Percentiles rank a stretch among this genome's conserved stretches.
Evolutionary conservation across 305 asterid genomes (phyloP).

Genomic region (Salvia sclarea): DNA sequence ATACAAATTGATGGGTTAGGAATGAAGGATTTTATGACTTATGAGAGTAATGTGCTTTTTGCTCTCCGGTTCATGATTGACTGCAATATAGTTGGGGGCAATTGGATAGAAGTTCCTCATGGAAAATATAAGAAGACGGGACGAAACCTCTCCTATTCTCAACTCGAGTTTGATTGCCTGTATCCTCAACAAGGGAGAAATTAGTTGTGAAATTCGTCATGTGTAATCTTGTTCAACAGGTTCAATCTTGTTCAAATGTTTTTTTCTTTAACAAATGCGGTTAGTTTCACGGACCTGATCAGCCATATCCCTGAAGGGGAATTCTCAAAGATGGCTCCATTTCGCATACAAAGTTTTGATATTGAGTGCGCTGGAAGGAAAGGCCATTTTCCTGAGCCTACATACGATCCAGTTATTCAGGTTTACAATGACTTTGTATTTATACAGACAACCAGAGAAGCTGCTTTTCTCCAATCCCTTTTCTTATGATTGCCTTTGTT

Average conservation of each 20-base stretch:
- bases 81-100: constrained; percentile 90
- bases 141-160: constrained; percentile 68
- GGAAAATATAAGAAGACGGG: constrained; percentile 75
- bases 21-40: constrained; percentile 79
- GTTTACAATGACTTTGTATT: constrained; percentile 31
- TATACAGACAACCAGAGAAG: constrained; percentile 16
- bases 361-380: constrained; percentile 99
- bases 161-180: constrained; percentile 94
- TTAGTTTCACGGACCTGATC: constrained; percentile 77
- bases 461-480: constrained; percentile 29
- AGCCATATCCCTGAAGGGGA: constrained; percentile 97
- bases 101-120: constrained; percentile 91
- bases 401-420: constrained; percentile 98
- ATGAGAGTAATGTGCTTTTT: constrained; percentile 93
- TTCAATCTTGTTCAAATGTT: constrained; percentile 21
- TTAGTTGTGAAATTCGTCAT: constrained; percentile 4
- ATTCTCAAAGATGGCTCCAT: constrained; percentile 98
- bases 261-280: constrained; percentile 47
- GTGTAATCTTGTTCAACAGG: constrained; percentile 12
- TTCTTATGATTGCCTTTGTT: constrained; percentile 12
- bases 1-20: constrained; percentile 93
- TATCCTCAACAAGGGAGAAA: constrained; percentile 57
- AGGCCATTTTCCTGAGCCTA: constrained; percentile 96
- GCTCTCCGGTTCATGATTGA: constrained; percentile 99
- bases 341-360: constrained; percentile 96